Evolutionary conservation across 352 stramenopile species (phyloP), one percentile per base, ranked within the genome.

Genomic region (Globisporangium barbulae): DNA sequence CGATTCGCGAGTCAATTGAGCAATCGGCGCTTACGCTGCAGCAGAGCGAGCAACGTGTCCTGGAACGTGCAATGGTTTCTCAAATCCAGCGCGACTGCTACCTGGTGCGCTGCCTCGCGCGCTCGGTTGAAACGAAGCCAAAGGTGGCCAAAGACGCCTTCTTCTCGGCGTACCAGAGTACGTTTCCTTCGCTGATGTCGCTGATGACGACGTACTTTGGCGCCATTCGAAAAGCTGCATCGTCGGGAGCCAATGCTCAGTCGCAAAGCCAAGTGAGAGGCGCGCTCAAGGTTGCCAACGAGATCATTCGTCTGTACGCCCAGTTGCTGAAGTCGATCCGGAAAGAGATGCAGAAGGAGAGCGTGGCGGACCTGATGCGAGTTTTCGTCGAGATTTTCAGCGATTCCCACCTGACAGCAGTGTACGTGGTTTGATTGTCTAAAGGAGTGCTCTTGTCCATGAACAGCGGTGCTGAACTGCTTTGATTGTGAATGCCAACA

Each of bases 371-470:
- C 22, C 80, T 92, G 52, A 91, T 94, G 74, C 75, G 70, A 45
- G 77, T 83, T 17, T 91, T 94, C 52, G 81, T 94, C 25, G 80
- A 90, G 61, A 90, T 91, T 33, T 94, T 94, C 64, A 83, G 85
- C 49, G 73, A 92, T 48, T 35, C 73, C 30, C 83, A 90, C n/a
- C 74, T 94, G n/a, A 81, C 74, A 22, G 56, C 69, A 48, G 68
- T 87, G 85, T 94, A 83, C 64, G 81, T 83, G 9, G 6, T 21
- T 28, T 9, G 7, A 10, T 21, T 45, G 12, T 48, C 3, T 48
- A 19, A 39, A 42, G 21, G 5, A 21, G 12, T 53, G 44, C 33
- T 4, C 4, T 37, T 2, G 17, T 22, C n/a, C 33, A 9, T 55
- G 31, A 28, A 10, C n/a, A 47, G 9, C 39, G 6, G 3, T 13